Conservation (phyloP, 176 grass and related monocot genomes). For the Typha latifolia region DNA sequence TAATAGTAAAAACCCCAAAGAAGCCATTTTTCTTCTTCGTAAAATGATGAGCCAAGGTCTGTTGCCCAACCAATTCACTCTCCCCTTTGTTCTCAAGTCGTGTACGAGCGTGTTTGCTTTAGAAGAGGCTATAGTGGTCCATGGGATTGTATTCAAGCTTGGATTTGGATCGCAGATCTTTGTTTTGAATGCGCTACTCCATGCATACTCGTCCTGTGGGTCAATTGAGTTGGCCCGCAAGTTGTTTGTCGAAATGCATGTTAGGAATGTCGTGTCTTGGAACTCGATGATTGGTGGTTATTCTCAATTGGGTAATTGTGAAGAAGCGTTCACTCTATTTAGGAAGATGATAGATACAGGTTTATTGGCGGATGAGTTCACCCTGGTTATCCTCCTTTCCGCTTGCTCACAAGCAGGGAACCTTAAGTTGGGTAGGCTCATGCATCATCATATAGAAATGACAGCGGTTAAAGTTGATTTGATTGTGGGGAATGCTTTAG, state of each 20-base stretch:
- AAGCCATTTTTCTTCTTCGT: constrained; percentile 14
- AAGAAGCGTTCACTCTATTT: constrained; percentile 8
- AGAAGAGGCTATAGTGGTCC: constrained; percentile 2
- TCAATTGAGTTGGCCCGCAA: constrained; percentile 2
- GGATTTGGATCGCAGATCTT: constrained; percentile 23
- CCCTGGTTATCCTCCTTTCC: constrained; percentile 16
- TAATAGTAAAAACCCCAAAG: constrained; percentile 1
- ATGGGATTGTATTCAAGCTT: constrained; percentile 20
- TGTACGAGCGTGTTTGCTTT: constrained; percentile 3
- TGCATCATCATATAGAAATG: constrained; percentile 25
- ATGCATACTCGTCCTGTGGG: not conserved
- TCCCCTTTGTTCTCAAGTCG: constrained; percentile 32
- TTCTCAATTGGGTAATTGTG: not conserved
- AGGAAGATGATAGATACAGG: constrained; percentile 18
- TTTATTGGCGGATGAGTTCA: constrained; percentile 17
- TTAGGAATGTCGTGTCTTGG: constrained; percentile 26
- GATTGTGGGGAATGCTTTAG: constrained; percentile 31
- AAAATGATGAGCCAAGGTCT: constrained; percentile 11
- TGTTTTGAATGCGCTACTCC: constrained; percentile 22
- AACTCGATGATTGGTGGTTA: constrained; percentile 38
- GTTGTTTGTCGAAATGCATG: constrained; percentile 34
- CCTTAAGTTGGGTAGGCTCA: constrained; percentile 23
- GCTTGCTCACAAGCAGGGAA: constrained; percentile 20
- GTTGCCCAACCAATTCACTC: constrained; percentile 33
- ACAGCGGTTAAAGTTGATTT: constrained; percentile 19